phyloP scores from a whole-genome alignment of 345 rosid genomes.

The Bretschneidera sinensis region DNA sequence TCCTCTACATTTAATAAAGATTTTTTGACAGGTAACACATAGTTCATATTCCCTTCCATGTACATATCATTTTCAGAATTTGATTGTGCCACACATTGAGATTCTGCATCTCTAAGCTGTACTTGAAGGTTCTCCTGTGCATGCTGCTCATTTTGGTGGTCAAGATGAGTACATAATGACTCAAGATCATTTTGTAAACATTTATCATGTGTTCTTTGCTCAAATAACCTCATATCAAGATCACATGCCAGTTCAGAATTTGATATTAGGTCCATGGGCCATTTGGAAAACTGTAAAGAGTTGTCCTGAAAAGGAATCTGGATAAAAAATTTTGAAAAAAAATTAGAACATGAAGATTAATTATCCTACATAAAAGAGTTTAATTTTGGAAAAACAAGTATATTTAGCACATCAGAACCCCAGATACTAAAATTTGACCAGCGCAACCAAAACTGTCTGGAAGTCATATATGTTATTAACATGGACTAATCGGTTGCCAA shows the following conservation, averaged over 20 bases:
- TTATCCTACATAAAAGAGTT: neutral
- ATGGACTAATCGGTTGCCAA: too few relatives aligned
- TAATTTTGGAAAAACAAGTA: neutral
- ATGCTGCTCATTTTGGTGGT: constrained; percentile 34
- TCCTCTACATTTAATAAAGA: constrained; percentile 54
- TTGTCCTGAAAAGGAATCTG: constrained; percentile 40
- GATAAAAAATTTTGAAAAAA: too few relatives aligned
- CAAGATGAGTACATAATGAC: constrained; percentile 28
- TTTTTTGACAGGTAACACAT: constrained; percentile 33
- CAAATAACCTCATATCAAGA: constrained; percentile 36
- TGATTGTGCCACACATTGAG: constrained; percentile 22
- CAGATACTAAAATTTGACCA: too few relatives aligned
- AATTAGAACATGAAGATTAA: constrained; percentile 7
- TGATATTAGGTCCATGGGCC: constrained; percentile 33
- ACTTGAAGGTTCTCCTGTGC: constrained; percentile 25
- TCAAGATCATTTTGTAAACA: constrained; percentile 27
- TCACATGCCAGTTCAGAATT: constrained; percentile 45
- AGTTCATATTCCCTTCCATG: constrained; percentile 42
- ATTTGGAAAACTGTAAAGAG: constrained; percentile 22
- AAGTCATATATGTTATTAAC: too few relatives aligned
- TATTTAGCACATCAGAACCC: too few relatives aligned
- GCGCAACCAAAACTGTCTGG: too few relatives aligned
- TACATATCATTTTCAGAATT: constrained; percentile 37
- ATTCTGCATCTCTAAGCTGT: constrained; percentile 31
- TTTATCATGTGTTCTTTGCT: constrained; percentile 35